Conservation (phyloP, 2,329 filamentous ascomycete species). For the Colletotrichum destructivum region DNA sequence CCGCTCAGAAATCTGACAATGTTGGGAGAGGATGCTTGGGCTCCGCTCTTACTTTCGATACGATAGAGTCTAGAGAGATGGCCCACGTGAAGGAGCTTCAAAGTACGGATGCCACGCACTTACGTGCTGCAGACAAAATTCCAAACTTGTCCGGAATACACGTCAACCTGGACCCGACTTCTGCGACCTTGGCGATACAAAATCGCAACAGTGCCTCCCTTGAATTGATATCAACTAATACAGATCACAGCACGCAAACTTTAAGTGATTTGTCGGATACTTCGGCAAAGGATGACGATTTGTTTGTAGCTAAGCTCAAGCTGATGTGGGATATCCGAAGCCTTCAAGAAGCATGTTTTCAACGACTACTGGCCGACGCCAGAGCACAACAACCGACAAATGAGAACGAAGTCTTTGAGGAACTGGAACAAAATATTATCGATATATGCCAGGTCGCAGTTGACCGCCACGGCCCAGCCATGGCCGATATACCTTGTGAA, state of each 20-base stretch:
- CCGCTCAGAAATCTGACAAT: neutral
- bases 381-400: neutral
- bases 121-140: neutral
- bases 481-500: slow-evolving; percentile 16
- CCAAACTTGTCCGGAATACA: neutral
- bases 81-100: neutral
- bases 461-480: slow-evolving; percentile 8
- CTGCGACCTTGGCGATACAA: neutral
- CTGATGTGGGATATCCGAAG: slow-evolving; percentile 21
- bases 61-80: no score
- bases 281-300: slow-evolving; percentile 1
- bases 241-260: slow-evolving; percentile 5
- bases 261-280: neutral
- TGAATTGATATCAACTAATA: neutral
- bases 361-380: neutral
- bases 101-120: no score
- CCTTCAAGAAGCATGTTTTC: slow-evolving; percentile 10
- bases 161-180: neutral
- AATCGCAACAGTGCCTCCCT: no score
- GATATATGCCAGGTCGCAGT: slow-evolving; percentile 20
- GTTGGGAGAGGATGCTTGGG: neutral
- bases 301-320: slow-evolving; percentile 24
- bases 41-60: neutral
- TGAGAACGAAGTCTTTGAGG: neutral
- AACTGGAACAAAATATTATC: slow-evolving; percentile 12